Base-by-base conservation (phyloP, 192 early-diverging fungal species). In the Umbelopsis sp. region DNA sequence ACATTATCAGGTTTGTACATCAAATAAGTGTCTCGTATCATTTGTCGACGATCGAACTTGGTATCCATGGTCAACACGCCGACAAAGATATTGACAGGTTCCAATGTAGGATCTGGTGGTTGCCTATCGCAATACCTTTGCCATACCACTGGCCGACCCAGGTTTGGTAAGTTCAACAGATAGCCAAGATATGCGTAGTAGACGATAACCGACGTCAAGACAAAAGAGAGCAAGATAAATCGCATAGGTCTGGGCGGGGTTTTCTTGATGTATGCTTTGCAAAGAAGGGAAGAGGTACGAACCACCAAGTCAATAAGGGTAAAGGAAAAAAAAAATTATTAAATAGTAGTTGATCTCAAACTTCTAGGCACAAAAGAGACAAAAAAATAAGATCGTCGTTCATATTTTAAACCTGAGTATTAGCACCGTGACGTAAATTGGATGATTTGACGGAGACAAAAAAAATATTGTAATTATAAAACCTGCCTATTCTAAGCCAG, bases 21-120 rank as follows among this genome's bases (percentile, higher is more conserved):
- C 23, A 69, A 23, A 55, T 80, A 76, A 21, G 76, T 70, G 5
- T 64, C 46, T 58, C 78, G 68, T 23, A 80, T 66, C 37, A 80
- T 5, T 47, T 73, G 41, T 52, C 78, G 74, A 44, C 70, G 30
- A 45, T 70, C 46, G 41, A 67, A 55, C 1, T 21, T 70, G 16
- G 65, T 50, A 2, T 68, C 75, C 9, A 49, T 77, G 18, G 74
- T 80, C 10, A 71, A 80, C 30, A 80, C 55, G 16, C 78, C 78
- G 37, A 80, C 69, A 49, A 80, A 74, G 16, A 80, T 65, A 4
- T 46, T 41, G 49, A 64, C 61, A 7, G 68, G 55, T 18, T 67
- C 55, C 12, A 35, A 16, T 7, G 55, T n/a, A 35, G 30, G 25
- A 16, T 71, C 61, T 25, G 55, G 46, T 20, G 67, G 18, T 46